Percentiles rank a stretch among this genome's conserved stretches.
phyloP scores from a whole-genome alignment of 805 yeast species.

The Nakazawaea holstii region DNA sequence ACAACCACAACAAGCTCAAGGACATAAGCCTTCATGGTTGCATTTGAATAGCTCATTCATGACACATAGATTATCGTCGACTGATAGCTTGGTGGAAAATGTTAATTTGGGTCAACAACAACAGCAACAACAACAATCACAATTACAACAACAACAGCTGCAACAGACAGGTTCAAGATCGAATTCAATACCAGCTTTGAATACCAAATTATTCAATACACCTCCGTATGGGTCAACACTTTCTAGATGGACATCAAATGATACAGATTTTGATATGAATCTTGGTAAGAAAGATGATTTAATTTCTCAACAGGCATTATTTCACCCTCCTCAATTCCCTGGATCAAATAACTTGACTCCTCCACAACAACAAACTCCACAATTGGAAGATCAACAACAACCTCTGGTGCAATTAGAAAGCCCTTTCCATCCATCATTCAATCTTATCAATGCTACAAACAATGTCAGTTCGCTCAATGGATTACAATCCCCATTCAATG shows the following conservation, averaged over 20 bases:
- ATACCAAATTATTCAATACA: conserved; percentile 1
- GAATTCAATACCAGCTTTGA: neutral
- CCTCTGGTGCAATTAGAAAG: conserved; percentile 5
- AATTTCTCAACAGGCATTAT: neutral
- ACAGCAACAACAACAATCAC: conserved; percentile 1
- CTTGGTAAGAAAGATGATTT: neutral
- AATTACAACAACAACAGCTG: neutral
- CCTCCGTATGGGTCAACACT: conserved; percentile 4
- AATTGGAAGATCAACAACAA: conserved; percentile 1
- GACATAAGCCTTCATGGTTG: conserved; percentile 28
- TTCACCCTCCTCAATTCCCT: conserved; percentile 9
- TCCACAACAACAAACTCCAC: conserved; percentile 8
- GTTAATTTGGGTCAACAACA: conserved; percentile 9
- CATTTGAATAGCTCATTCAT: conserved; percentile 25
- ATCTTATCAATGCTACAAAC: neutral
- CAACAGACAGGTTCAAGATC: neutral
- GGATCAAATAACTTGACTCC: conserved; percentile 6
- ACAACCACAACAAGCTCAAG: conserved; percentile 8
- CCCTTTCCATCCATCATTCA: conserved; percentile 10
- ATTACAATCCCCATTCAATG: conserved; percentile 9
- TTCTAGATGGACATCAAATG: conserved; percentile 11
- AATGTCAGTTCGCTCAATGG: neutral
- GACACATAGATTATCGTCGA: conserved; percentile 25
- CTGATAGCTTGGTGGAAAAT: conserved; percentile 27
- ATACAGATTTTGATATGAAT: conserved; percentile 9